Conservation (phyloP, 768 basidiomycete species). For the Clathrus columnatus region DNA sequence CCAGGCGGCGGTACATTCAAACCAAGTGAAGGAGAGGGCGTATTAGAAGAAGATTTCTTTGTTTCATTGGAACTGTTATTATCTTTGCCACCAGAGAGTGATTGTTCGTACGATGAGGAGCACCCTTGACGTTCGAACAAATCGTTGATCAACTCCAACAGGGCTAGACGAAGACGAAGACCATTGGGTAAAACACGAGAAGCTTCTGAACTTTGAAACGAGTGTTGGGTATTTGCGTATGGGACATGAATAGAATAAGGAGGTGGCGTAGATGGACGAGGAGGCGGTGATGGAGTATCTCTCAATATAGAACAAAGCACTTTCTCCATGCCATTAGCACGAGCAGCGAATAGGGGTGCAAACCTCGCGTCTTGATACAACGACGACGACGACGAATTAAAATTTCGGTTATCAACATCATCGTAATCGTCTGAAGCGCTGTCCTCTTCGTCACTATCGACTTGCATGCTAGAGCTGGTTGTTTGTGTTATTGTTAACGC, state of each 20-base stretch:
- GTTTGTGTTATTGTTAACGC: too few relatives aligned
- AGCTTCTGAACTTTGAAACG: constrained; percentile 37
- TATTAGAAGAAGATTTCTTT: neutral
- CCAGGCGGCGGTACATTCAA: neutral
- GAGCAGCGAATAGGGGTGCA: constrained; percentile 55
- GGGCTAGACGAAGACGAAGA: constrained; percentile 65
- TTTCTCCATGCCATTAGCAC: constrained; percentile 77
- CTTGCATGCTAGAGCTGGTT: neutral
- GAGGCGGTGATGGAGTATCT: constrained; percentile 57
- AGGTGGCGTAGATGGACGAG: constrained; percentile 45
- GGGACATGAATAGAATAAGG: constrained; percentile 44
- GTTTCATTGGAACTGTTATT: neutral
- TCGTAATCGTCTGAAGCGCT: neutral
- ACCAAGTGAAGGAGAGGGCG: constrained; percentile 1
- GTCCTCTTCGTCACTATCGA: neutral
- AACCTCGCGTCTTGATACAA: constrained; percentile 56
- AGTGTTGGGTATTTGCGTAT: constrained; percentile 25
- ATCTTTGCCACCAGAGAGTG: neutral
- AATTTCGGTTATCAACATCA: constrained; percentile 21
- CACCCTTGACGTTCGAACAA: constrained; percentile 68
- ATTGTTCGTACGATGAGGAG: constrained; percentile 5
- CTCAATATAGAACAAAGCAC: constrained; percentile 74
- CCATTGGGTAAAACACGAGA: constrained; percentile 52
- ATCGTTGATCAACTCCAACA: constrained; percentile 74
- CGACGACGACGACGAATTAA: neutral